phyloP scores from a whole-genome alignment of 176 grass and related monocot genomes.

The Oryza longistaminata region DNA sequence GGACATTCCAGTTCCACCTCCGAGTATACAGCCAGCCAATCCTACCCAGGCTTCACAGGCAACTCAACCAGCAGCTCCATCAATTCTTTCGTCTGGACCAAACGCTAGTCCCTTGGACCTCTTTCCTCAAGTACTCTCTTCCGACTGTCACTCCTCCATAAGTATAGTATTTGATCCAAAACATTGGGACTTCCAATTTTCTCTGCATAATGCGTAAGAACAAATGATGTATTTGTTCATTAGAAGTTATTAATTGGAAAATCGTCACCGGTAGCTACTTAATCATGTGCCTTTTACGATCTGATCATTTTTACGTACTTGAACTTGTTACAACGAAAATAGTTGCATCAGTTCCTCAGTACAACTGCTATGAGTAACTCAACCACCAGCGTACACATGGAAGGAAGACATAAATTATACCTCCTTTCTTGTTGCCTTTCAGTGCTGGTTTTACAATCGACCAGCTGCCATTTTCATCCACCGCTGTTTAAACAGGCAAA shows the following conservation, averaged over 20 bases:
- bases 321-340: conserved; percentile 2
- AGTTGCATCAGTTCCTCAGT: background rate
- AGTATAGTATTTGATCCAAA: background rate
- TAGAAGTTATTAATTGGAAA: background rate
- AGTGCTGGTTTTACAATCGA: conserved; percentile 67
- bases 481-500: conserved; percentile 49
- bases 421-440: conserved; percentile 57
- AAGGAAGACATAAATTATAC: conserved; percentile 4
- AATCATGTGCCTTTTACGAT: conserved; percentile 2
- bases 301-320: conserved; percentile 17
- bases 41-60: conserved; percentile 48
- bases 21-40: conserved; percentile 49
- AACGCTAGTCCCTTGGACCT: conserved; percentile 90
- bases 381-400: background rate
- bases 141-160: background rate
- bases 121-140: conserved; percentile 69
- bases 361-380: no score
- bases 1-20: conserved; percentile 54
- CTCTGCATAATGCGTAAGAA: background rate
- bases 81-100: conserved; percentile 60
- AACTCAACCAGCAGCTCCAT: conserved; percentile 58
- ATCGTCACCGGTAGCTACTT: background rate
- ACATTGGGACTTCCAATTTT: background rate
- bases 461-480: conserved; percentile 75
- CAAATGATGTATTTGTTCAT: conserved; percentile 3